Evolutionary conservation across 1,284 basidiomycete genomes (phyloP).

Genomic region (Ustilago sp.): DNA sequence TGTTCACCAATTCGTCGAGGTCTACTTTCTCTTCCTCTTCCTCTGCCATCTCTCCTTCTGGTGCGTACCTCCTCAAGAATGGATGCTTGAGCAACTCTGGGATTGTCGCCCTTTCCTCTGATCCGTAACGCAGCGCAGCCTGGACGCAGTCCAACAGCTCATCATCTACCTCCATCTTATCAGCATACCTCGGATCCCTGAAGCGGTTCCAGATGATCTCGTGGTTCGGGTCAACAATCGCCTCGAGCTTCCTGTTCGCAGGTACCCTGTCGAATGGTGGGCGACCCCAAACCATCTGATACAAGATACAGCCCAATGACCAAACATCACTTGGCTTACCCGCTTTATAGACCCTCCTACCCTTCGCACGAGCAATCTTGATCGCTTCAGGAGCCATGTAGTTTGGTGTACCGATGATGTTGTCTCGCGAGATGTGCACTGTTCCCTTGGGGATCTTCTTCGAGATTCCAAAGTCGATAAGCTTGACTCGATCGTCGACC

Average conservation of each 20-base stretch:
- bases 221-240: conserved; percentile 81
- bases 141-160: conserved; percentile 81
- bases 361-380: conserved; percentile 61
- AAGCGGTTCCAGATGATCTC: conserved; percentile 81
- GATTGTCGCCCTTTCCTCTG: conserved; percentile 84
- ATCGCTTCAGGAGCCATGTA: conserved; percentile 70
- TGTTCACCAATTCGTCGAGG: conserved; percentile 46
- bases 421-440: conserved; percentile 68
- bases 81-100: conserved; percentile 74
- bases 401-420: conserved; percentile 69
- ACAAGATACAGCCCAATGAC: conserved; percentile 95
- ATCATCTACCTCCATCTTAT: conserved; percentile 73
- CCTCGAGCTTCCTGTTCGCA: conserved; percentile 89
- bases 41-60: conserved; percentile 18
- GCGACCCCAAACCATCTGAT: conserved; percentile 92
- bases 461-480: conserved; percentile 97
- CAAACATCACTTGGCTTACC: conserved; percentile 80
- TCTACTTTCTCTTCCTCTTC: conserved; percentile 16
- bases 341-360: conserved; percentile 69
- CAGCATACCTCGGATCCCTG: conserved; percentile 73
- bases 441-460: conserved; percentile 76
- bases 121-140: conserved; percentile 78
- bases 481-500: conserved; percentile 85
- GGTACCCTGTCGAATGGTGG: conserved; percentile 90
- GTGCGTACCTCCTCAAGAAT: conserved; percentile 65